A percentile compares a stretch with the other conserved stretches of the same genome.
Evolutionary conservation across 2,329 filamentous ascomycete species (phyloP).

Genomic region (Dothistroma pini): DNA sequence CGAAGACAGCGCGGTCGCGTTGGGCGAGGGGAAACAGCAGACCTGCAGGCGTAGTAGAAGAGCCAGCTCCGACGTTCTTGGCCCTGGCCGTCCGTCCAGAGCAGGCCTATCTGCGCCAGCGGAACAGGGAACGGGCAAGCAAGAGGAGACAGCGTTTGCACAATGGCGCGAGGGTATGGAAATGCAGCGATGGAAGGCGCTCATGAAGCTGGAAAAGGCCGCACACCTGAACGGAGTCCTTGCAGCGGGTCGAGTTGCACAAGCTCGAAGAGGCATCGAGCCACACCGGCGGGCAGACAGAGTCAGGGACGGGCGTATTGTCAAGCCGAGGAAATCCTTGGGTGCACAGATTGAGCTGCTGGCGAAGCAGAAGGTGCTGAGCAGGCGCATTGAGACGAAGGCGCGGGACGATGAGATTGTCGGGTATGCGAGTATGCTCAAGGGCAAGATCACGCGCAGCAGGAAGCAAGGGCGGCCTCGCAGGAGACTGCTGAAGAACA

Average conservation of each 20-base stretch:
- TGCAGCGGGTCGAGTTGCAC: background rate
- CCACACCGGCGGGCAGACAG: background rate
- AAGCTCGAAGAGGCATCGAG: constrained; percentile 4
- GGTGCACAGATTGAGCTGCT: constrained; percentile 3
- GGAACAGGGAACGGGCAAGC: background rate
- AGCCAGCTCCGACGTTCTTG: background rate
- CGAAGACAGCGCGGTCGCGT: background rate
- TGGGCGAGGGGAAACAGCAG: background rate
- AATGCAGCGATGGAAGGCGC: background rate
- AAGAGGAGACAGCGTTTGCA: constrained; percentile 1
- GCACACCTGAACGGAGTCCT: background rate
- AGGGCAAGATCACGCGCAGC: background rate
- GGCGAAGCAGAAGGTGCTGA: constrained; percentile 2
- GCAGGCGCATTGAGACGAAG: background rate
- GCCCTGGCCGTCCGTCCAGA: background rate
- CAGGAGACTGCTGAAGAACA: background rate
- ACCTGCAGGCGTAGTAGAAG: background rate
- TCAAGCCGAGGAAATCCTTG: background rate
- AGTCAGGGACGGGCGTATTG: background rate
- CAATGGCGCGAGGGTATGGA: background rate
- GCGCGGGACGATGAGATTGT: background rate
- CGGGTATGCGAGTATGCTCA: background rate
- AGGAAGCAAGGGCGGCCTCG: background rate
- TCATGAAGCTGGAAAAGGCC: background rate
- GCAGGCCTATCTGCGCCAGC: background rate